These are phyloP conservation scores for Fraxinus quadrangulata DNA, from an alignment of 257 asterid species.

Conservation along the genomic window DNA sequence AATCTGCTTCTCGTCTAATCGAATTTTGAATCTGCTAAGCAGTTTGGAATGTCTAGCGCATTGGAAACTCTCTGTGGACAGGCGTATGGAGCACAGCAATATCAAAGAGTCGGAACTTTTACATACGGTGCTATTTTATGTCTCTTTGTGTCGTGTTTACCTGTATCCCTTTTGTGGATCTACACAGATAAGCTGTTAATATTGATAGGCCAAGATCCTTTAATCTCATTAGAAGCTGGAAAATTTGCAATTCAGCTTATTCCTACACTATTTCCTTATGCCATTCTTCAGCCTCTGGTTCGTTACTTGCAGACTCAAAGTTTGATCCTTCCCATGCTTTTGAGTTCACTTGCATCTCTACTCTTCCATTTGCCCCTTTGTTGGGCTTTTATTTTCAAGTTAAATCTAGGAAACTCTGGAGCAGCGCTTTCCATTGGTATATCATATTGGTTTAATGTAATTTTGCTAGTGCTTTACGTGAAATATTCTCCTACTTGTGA, in stretches of 20 bases:
- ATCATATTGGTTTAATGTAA: conserved; percentile 69
- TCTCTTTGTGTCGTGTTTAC: conserved; percentile 60
- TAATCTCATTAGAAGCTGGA: conserved; percentile 66
- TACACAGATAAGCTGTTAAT: conserved; percentile 56
- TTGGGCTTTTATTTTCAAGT: conserved; percentile 65
- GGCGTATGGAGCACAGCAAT: conserved; percentile 78
- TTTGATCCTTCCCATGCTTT: conserved; percentile 67
- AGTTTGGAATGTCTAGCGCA: conserved; percentile 86
- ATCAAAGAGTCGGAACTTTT: conserved; percentile 54
- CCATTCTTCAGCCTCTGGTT: conserved; percentile 67
- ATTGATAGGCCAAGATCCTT: conserved; percentile 65
- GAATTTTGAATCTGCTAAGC: conserved; percentile 12
- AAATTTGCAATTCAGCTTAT: conserved; percentile 64
- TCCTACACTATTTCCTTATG: conserved; percentile 67
- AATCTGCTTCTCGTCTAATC: neutral
- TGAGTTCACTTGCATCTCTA: conserved; percentile 58
- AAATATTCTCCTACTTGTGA: conserved; percentile 56
- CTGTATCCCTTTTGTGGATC: conserved; percentile 56
- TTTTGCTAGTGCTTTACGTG: conserved; percentile 53
- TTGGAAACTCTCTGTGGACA: conserved; percentile 91
- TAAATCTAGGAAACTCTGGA: conserved; percentile 59
- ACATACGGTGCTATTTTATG: conserved; percentile 54
- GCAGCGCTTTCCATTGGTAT: conserved; percentile 75
- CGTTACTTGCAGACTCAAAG: conserved; percentile 80
- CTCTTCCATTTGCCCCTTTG: conserved; percentile 61